These are phyloP conservation scores for Tolypocladium ophioglossoides DNA, from an alignment of 2,329 filamentous ascomycete species.

Conservation along the genomic window DNA sequence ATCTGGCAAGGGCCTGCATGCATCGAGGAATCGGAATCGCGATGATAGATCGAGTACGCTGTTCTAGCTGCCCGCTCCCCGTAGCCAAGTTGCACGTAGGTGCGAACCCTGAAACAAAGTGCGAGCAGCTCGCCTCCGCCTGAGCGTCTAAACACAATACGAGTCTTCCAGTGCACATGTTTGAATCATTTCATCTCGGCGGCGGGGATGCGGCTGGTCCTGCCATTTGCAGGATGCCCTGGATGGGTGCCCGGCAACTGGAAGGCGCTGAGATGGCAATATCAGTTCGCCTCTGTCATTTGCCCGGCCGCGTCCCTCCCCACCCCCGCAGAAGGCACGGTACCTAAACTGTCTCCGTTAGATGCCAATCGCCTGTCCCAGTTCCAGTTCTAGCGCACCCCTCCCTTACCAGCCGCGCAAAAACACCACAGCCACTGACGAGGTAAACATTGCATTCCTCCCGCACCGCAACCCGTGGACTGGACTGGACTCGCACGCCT, in stretches of 20 bases:
- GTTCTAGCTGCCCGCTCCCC: neutral
- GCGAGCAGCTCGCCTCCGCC: neutral
- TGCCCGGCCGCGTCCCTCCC: neutral
- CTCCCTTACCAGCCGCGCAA: slow-evolving; percentile 15
- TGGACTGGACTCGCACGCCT: neutral
- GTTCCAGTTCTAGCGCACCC: slow-evolving; percentile 4
- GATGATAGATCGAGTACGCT: neutral
- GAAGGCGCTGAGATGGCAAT: slow-evolving; percentile 16
- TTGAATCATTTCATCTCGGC: neutral
- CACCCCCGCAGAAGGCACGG: neutral
- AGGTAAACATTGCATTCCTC: slow-evolving; percentile 20
- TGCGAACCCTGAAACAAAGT: neutral
- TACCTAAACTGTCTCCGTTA: neutral
- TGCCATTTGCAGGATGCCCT: neutral
- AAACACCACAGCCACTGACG: slow-evolving; percentile 10
- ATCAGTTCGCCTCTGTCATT: neutral
- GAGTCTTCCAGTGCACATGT: neutral
- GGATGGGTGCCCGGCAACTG: slow-evolving; percentile 5
- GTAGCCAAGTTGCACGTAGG: neutral
- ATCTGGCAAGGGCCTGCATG: neutral
- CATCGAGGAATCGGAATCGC: neutral
- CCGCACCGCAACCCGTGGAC: slow-evolving; percentile 1
- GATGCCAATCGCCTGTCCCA: neutral
- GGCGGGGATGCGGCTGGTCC: neutral
- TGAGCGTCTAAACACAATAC: no score